A percentile compares a stretch with the other conserved stretches of the same genome.
Evolutionary conservation across 1,284 basidiomycete genomes (phyloP).

Genomic region (Boletus semigastroideus): DNA sequence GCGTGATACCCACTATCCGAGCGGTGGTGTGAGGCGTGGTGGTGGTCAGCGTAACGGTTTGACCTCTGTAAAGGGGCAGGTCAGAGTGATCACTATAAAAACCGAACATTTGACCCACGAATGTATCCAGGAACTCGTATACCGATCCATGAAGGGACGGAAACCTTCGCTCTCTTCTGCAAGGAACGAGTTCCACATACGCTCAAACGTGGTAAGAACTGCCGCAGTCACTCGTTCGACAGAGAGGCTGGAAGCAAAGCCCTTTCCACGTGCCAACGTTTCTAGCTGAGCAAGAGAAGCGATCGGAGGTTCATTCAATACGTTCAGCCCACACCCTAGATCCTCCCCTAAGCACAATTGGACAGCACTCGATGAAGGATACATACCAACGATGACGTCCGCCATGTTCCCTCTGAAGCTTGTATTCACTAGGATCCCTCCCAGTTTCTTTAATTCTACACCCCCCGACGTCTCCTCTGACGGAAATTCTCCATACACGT

Average conservation of each 20-base stretch:
- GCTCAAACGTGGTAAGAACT: slow-evolving; percentile 79
- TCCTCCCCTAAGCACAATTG: slow-evolving; percentile 1
- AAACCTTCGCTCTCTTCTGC: slow-evolving; percentile 57
- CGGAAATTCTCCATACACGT: slow-evolving; percentile 77
- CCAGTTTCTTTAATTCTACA: slow-evolving; percentile 63
- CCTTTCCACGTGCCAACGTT: slow-evolving; percentile 35
- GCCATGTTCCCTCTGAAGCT: slow-evolving; percentile 74
- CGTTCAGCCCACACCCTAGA: slow-evolving; percentile 88
- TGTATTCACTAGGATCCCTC: slow-evolving; percentile 91
- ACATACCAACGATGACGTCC: slow-evolving; percentile 78
- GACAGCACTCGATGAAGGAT: not conserved
- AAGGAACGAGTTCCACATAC: slow-evolving; percentile 76
- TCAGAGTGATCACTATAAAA: not conserved
- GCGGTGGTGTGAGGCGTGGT: slow-evolving; percentile 68
- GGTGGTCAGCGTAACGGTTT: slow-evolving; percentile 81
- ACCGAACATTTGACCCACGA: slow-evolving; percentile 55
- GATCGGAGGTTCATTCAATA: slow-evolving; percentile 82
- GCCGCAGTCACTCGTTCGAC: slow-evolving; percentile 78
- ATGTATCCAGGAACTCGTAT: slow-evolving; percentile 85
- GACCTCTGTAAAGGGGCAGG: slow-evolving; percentile 55
- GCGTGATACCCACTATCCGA: slow-evolving; percentile 84
- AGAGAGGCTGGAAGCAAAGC: slow-evolving; percentile 39
- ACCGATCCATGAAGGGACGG: slow-evolving; percentile 74
- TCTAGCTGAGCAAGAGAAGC: slow-evolving; percentile 76
- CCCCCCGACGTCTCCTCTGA: slow-evolving; percentile 42